phyloP scores from a whole-genome alignment of 225 moss, liverwort and hornwort species.

The Climacium dendroides region DNA sequence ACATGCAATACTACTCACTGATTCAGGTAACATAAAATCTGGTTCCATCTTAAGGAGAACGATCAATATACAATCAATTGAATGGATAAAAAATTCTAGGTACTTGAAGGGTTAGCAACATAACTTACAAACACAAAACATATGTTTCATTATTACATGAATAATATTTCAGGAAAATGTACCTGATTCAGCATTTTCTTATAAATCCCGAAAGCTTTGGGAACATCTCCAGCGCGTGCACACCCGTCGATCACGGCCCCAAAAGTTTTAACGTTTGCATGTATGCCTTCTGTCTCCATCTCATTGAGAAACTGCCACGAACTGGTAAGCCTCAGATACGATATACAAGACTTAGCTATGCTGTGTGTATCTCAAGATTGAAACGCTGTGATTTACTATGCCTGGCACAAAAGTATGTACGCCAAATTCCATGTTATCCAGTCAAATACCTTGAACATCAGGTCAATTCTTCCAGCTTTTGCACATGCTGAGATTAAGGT shows the following conservation, averaged over 20 bases:
- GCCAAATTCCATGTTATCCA: not conserved
- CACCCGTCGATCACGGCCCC: slow-evolving; percentile 84
- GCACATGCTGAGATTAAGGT: slow-evolving; percentile 69
- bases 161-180: not conserved
- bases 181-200: slow-evolving; percentile 79
- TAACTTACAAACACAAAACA: not conserved
- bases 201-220: slow-evolving; percentile 83
- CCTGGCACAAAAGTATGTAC: not conserved
- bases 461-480: slow-evolving; percentile 64
- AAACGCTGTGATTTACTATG: not conserved
- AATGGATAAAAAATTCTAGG: not conserved
- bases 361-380: not conserved
- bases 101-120: not conserved
- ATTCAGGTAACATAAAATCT: not conserved
- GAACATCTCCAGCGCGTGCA: slow-evolving; percentile 67
- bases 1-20: not conserved
- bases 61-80: not conserved
- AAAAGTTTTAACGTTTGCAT: slow-evolving; percentile 52
- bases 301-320: slow-evolving; percentile 56
- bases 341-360: not conserved
- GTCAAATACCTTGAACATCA: slow-evolving; percentile 62
- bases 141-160: not conserved
- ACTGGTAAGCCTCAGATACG: not conserved
- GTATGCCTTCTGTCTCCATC: slow-evolving; percentile 57
- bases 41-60: not conserved